Conservation (phyloP, 73 alveolate species). For the Symbiodinium pilosum region DNA sequence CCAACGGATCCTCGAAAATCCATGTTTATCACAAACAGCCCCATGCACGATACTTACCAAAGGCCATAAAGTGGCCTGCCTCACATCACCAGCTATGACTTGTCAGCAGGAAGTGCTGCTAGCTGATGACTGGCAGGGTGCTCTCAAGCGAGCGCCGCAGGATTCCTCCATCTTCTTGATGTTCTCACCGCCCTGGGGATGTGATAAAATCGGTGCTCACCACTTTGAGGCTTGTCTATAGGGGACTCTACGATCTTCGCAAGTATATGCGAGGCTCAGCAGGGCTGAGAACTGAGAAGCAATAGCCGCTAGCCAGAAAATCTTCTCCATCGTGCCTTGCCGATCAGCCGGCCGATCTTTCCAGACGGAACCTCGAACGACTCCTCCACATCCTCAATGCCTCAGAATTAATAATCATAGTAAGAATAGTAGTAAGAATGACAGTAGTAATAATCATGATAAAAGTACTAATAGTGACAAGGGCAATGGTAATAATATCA, state of each 20-base stretch:
- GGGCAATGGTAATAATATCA: too few species aligned
- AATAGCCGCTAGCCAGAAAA: too few species aligned
- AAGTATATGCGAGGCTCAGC: too few species aligned
- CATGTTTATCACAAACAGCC: too few species aligned
- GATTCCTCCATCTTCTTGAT: conserved; percentile 12
- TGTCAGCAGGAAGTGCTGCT: not conserved
- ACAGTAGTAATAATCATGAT: not conserved
- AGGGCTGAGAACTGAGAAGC: too few species aligned
- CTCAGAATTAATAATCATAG: not conserved
- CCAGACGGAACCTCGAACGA: conserved; percentile 42
- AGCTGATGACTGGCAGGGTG: not conserved
- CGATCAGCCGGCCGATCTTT: conserved; percentile 58
- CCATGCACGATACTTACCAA: not conserved
- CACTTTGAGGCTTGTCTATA: too few species aligned
- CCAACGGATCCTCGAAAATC: too few species aligned
- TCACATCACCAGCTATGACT: not conserved
- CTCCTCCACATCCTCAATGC: conserved; percentile 61
- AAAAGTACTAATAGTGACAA: too few species aligned
- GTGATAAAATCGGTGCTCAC: not conserved
- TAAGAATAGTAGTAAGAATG: too few species aligned
- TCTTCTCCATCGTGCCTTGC: conserved; percentile 1
- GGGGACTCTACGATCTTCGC: too few species aligned
- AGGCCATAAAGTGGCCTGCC: not conserved
- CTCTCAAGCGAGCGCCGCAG: conserved; percentile 59
- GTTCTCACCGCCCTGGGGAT: conserved; percentile 38